Evolutionary conservation across 441 rosid species (phyloP), one percentile per base, ranked within the genome.

Genomic region (Jatropha multifida): DNA sequence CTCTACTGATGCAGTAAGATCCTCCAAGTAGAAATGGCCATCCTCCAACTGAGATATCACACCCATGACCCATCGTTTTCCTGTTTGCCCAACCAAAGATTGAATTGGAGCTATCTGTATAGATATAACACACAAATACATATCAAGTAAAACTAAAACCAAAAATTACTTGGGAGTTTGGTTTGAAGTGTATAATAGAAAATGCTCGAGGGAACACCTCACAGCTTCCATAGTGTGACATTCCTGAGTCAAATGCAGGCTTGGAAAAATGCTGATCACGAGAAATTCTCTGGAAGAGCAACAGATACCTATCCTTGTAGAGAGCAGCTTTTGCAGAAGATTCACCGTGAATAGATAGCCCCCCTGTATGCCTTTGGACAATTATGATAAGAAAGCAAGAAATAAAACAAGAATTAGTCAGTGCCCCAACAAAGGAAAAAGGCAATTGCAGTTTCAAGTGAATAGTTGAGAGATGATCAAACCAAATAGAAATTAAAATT

Each of bases 1-100:
- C 81, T 96, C 99, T 49, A 96, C 96, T 15, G 97, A 90, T 79
- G 97, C 97, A 11, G 97, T 88, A 76, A 90, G 92, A 81, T 96
- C 98, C 83, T 92, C 97, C 82, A 94, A 74, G 80, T 87, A 96
- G 88, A 93, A 96, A 83, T 96, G 99, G 4, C 94, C 97, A 83
- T 96, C 97, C 89, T 96, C 98, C 86, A 96, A 78, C 85, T 96
- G 98, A 20, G 98, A 96, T 74, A 96, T 94, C 74, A 96, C 83
- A n/a, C 98, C 98, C 98, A 96, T 94, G 65, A 93, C 92, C 98
- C 98, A 95, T 80, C 84, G 90, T 85, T 84, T 88, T 80, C 97
- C 96, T 3, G 84, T 85, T 83, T 85, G 89, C 74, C 93, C 90
- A 38, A 92, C 80, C 52, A 93, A 87, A 79, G 98, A 90, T 82